These are phyloP conservation scores for Pseudonitzschia delicatissima DNA, from an alignment of 108 stramenopile genomes.

Conservation along the genomic window DNA sequence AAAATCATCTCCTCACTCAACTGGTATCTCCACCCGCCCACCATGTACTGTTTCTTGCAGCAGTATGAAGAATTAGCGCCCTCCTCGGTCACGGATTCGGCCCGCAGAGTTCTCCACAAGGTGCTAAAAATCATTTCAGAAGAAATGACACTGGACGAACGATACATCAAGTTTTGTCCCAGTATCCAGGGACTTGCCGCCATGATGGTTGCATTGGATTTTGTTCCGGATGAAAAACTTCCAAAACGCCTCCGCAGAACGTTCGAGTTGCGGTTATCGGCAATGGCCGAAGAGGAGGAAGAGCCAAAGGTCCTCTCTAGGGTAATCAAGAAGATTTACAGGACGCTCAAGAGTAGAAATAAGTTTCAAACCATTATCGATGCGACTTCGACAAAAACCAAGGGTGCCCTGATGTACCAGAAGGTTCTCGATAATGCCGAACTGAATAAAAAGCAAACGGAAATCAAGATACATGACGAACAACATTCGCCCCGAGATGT, in stretches of 20 bases:
- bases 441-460: not conserved
- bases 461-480: not conserved
- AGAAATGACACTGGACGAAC: constrained; percentile 30
- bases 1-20: constrained; percentile 45
- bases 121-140: constrained; percentile 40
- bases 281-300: constrained; percentile 8
- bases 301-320: constrained; percentile 8
- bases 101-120: not conserved
- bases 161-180: constrained; percentile 29
- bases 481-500: constrained; percentile 32
- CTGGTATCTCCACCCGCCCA: constrained; percentile 69
- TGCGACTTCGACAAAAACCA: not conserved
- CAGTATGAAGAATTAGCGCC: constrained; percentile 41
- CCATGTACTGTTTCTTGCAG: constrained; percentile 47
- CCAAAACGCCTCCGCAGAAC: constrained; percentile 25
- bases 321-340: constrained; percentile 1
- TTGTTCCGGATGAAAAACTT: constrained; percentile 24
- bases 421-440: not conserved
- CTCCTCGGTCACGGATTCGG: constrained; percentile 11
- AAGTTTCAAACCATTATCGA: not conserved
- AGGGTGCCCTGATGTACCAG: not conserved
- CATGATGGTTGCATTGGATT: constrained; percentile 45
- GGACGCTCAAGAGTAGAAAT: not conserved
- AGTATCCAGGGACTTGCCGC: constrained; percentile 40
- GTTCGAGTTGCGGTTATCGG: constrained; percentile 19